Evolutionary conservation across 345 rosid species (phyloP), one percentile per base, ranked within the genome.

Genomic region (Noccaea bulbosa): DNA sequence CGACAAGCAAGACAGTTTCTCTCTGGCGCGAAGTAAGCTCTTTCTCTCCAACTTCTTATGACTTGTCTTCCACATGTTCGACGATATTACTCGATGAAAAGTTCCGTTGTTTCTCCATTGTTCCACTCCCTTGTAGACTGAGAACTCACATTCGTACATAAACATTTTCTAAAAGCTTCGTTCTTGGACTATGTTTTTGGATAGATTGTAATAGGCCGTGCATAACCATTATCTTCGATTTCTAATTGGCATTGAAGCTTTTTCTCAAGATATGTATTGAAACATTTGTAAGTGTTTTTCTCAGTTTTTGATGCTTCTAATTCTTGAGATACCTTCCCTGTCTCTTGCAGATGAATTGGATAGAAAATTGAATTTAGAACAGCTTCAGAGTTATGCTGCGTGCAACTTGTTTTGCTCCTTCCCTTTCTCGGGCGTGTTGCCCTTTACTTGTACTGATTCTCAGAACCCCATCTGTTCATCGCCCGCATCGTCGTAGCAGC

Each of bases 361-460:
- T 22, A 20, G 57, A 48, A 5, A 44, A 14, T 11, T 66, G 33
- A 37, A 15, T 52, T 12, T 58, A 8, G n/a, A 45, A 66, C 22
- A 39, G 66, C 32, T 77, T 45, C 27, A 46, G 56, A 59, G 66
- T 63, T 68, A 86, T 84, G 91, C 80, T 76, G 56, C 73, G 79
- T 32, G 77, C 81, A 69, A 79, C 59, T 77, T 71, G 65, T 40
- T 79, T 81, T 22, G 39, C 67, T 54, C 75, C 84, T 61, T 77
- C 81, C 56, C 55, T 81, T 56, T 62, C 66, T 37, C 71, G 76
- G 67, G 60, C 47, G 8, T 50, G 47, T 61, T 56, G 64, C 35
- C 77, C 80, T 69, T 62, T 75, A 24, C 60, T 50, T 27, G 73
- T 78, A 22, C 41, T 78, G 50, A 55, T 83, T 39, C 45, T 76